phyloP scores from a whole-genome alignment of 2,329 filamentous ascomycete genomes.

The Tolypocladium tropicale region DNA sequence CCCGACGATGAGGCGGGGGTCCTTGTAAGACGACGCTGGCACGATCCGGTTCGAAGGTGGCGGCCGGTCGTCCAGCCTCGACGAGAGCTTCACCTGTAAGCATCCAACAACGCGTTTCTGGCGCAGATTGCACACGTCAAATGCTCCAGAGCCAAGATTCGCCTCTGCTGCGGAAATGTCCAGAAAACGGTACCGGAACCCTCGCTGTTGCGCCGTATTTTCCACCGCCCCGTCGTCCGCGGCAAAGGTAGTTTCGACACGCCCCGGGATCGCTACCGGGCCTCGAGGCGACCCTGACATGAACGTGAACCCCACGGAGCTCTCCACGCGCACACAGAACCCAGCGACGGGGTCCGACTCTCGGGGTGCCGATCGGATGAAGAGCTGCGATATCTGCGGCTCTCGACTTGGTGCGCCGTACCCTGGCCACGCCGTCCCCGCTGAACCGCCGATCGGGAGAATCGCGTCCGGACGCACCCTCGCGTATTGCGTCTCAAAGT shows the following conservation, averaged over 20 bases:
- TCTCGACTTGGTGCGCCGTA: neutral
- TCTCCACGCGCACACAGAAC: neutral
- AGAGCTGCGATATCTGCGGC: neutral
- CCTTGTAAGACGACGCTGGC: neutral
- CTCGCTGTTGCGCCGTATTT: neutral
- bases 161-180: neutral
- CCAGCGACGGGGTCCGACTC: neutral
- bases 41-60: neutral
- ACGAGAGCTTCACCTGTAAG: neutral
- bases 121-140: neutral
- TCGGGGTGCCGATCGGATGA: neutral
- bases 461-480: constrained; percentile 1
- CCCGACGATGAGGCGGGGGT: neutral
- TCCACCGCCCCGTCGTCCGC: neutral
- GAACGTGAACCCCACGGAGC: neutral
- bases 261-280: neutral
- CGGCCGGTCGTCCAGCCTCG: neutral
- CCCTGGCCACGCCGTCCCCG: neutral
- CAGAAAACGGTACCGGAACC: neutral
- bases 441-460: neutral
- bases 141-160: neutral
- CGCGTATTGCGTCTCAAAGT: constrained; percentile 5
- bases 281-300: neutral
- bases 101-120: neutral
- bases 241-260: neutral